These are phyloP conservation scores for Colletotrichum zoysiae DNA, from an alignment of 2,329 filamentous ascomycete species.

Conservation along the genomic window DNA sequence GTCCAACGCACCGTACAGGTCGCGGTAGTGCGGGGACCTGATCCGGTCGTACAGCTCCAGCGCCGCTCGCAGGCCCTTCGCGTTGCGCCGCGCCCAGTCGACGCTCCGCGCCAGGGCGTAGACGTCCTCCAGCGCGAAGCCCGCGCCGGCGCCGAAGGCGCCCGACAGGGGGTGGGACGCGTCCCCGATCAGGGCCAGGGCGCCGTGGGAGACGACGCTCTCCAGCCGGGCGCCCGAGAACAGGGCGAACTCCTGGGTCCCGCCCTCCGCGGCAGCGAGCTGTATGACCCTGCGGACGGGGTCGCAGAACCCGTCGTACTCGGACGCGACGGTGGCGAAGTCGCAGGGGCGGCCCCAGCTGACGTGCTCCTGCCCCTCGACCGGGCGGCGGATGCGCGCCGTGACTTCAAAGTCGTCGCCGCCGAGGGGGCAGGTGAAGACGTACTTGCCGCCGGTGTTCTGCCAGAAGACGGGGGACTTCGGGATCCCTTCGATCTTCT, in stretches of 20 bases:
- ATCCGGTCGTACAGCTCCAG: constrained; percentile 47
- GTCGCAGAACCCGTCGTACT: constrained; percentile 49
- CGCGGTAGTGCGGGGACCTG: constrained; percentile 48
- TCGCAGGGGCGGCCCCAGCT: constrained; percentile 49
- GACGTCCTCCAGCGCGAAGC: constrained; percentile 53
- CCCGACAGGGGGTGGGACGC: constrained; percentile 67
- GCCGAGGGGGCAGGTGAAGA: constrained; percentile 52
- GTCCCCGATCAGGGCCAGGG: constrained; percentile 65
- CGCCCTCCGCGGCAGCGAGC: constrained; percentile 45
- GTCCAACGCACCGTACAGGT: constrained; percentile 46
- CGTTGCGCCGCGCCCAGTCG: constrained; percentile 44
- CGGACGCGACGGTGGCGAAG: constrained; percentile 40
- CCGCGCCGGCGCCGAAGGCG: constrained; percentile 55
- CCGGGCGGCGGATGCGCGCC: constrained; percentile 44
- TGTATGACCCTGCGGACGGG: constrained; percentile 48
- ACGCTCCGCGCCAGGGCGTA: constrained; percentile 45
- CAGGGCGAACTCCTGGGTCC: constrained; percentile 48
- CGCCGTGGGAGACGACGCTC: constrained; percentile 42
- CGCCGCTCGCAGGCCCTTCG: constrained; percentile 42
- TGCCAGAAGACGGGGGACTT: constrained; percentile 50
- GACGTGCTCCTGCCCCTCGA: constrained; percentile 46
- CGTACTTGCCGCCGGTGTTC: constrained; percentile 47
- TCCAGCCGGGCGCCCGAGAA: constrained; percentile 50
- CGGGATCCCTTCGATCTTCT: constrained; percentile 49
- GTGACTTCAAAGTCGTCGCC: constrained; percentile 52